phyloP scores from a whole-genome alignment of 2,329 filamentous ascomycete genomes.

The Chalaropsis thielavioides region DNA sequence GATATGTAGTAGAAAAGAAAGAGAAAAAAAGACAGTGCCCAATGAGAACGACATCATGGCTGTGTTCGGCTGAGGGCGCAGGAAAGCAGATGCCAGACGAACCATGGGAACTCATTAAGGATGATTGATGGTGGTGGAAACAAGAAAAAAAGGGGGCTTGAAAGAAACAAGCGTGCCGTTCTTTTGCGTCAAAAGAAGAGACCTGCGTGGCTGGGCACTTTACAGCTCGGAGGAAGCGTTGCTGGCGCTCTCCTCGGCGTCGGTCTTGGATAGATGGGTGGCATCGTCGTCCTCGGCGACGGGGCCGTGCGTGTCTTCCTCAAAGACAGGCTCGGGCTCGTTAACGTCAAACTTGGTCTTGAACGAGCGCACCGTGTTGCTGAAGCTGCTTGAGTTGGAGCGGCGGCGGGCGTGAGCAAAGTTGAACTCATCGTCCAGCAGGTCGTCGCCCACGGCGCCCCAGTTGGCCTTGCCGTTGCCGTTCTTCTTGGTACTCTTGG shows the following conservation, averaged over 20 bases:
- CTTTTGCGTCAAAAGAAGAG: background rate
- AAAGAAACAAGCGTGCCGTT: constrained; percentile 2
- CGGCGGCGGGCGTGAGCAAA: constrained; percentile 77
- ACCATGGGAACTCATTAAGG: background rate
- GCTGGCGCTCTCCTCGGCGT: constrained; percentile 44
- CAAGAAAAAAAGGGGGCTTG: background rate
- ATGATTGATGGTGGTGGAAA: background rate
- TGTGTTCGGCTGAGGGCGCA: background rate
- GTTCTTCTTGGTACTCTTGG: constrained; percentile 84
- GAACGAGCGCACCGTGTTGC: constrained; percentile 57
- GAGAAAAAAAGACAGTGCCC: background rate
- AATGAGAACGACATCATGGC: background rate
- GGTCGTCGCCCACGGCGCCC: constrained; percentile 72
- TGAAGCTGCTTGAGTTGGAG: constrained; percentile 74
- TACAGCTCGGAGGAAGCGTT: constrained; percentile 30
- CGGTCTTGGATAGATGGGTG: constrained; percentile 41
- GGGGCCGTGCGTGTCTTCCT: constrained; percentile 63
- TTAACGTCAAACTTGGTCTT: constrained; percentile 94
- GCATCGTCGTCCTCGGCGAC: constrained; percentile 35
- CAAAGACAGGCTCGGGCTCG: constrained; percentile 82
- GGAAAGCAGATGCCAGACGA: no score
- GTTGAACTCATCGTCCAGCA: constrained; percentile 69
- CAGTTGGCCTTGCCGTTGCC: constrained; percentile 88
- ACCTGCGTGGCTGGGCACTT: background rate
- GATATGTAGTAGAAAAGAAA: background rate